Evolutionary conservation across 208 protist genomes (phyloP).

Genomic region (Trypanosoma brucei): DNA sequence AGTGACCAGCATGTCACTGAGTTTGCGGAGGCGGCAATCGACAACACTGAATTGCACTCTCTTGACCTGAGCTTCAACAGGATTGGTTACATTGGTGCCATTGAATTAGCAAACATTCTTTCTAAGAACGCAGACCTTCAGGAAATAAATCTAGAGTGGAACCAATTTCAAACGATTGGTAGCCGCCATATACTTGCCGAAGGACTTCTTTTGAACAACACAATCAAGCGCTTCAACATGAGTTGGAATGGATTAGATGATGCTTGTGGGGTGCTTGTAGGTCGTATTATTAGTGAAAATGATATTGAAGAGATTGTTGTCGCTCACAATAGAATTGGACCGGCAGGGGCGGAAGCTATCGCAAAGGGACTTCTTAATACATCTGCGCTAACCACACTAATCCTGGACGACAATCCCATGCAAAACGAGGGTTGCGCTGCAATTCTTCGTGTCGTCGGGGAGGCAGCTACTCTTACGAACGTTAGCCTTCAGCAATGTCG

Average conservation of each 20-base stretch:
- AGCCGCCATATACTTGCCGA: constrained; percentile 58
- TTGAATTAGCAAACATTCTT: constrained; percentile 68
- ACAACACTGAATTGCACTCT: constrained; percentile 71
- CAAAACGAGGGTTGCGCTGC: constrained; percentile 63
- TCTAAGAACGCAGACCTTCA: constrained; percentile 79
- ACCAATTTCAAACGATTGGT: constrained; percentile 65
- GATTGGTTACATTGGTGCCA: constrained; percentile 70
- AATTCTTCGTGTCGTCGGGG: constrained; percentile 49
- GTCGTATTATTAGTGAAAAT: constrained; percentile 80
- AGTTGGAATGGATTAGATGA: constrained; percentile 79
- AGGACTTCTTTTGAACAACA: constrained; percentile 85
- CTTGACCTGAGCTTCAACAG: constrained; percentile 89
- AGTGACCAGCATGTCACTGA: constrained; percentile 63
- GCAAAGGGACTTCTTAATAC: constrained; percentile 66
- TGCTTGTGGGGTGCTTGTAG: constrained; percentile 53
- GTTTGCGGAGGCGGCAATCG: constrained; percentile 63
- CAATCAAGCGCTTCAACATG: constrained; percentile 84
- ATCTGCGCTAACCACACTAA: constrained; percentile 62
- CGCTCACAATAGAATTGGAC: constrained; percentile 84
- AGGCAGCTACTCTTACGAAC: constrained; percentile 39
- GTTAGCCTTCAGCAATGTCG: constrained; percentile 74
- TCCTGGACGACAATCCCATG: constrained; percentile 84
- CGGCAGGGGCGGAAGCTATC: constrained; percentile 64
- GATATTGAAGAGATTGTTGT: constrained; percentile 86
- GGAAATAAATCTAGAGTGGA: constrained; percentile 88